Percentiles rank a stretch among this genome's conserved stretches.
phyloP scores from a whole-genome alignment of 768 basidiomycete species.

The Serendipita vermifera region DNA sequence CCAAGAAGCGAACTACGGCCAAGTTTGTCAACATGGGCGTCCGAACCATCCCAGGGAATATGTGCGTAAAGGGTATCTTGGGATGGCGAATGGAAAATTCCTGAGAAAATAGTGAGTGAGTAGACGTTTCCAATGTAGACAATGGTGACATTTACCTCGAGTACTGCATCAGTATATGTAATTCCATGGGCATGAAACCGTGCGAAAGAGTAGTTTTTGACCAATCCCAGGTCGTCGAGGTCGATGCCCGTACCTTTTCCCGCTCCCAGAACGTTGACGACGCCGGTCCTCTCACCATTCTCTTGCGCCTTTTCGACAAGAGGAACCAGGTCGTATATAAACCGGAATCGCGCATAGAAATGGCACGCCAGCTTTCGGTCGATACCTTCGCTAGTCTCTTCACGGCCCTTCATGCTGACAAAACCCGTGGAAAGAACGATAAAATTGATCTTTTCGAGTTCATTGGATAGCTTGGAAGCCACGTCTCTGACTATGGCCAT shows the following conservation, averaged over 20 bases:
- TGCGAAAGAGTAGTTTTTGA: slow-evolving; percentile 29
- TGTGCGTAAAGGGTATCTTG: slow-evolving; percentile 11
- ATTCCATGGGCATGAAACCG: slow-evolving; percentile 26
- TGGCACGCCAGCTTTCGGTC: slow-evolving; percentile 23
- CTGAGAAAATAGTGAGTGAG: too few relatives aligned
- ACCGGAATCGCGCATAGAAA: slow-evolving; percentile 15
- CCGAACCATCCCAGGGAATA: slow-evolving; percentile 10
- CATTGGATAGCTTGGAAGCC: slow-evolving; percentile 19
- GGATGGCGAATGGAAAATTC: slow-evolving; percentile 10
- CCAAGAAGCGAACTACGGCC: neutral
- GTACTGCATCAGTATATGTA: slow-evolving; percentile 44
- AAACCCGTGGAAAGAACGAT: slow-evolving; percentile 36
- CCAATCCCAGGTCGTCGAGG: slow-evolving; percentile 37
- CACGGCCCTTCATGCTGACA: slow-evolving; percentile 28
- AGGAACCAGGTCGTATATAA: slow-evolving; percentile 11
- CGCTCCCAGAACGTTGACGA: slow-evolving; percentile 28
- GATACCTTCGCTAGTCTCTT: slow-evolving; percentile 34
- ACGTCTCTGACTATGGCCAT: slow-evolving; percentile 36
- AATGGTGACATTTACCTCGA: slow-evolving; percentile 29
- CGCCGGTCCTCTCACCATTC: slow-evolving; percentile 9
- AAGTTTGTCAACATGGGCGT: neutral
- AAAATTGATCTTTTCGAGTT: slow-evolving; percentile 39
- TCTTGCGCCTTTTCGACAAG: slow-evolving; percentile 11
- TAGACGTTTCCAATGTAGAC: too few relatives aligned
- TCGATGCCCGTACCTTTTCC: slow-evolving; percentile 28